These are phyloP conservation scores for Phaffomyces antillensis DNA, from an alignment of 805 yeast genomes.

Conservation along the genomic window DNA sequence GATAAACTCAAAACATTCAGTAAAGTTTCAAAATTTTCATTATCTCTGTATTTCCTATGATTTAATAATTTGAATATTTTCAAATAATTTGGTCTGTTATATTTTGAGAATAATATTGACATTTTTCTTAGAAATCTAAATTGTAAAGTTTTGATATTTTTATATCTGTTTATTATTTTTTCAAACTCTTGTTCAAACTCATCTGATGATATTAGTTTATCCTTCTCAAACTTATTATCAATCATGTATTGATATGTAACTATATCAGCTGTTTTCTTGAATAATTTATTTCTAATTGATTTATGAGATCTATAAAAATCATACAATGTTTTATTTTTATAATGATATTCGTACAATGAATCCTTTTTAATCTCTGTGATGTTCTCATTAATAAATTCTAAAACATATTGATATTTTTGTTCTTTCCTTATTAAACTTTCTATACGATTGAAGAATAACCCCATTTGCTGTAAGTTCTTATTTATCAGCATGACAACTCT, in stretches of 20 bases:
- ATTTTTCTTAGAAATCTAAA: conserved; percentile 2
- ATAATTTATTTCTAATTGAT: conserved; percentile 1
- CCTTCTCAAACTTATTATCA: neutral
- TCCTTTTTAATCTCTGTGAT: neutral
- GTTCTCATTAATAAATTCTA: neutral
- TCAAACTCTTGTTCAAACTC: conserved; percentile 2
- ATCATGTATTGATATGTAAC: conserved; percentile 1
- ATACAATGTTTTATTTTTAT: neutral
- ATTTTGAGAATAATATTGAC: neutral
- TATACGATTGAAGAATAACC: neutral
- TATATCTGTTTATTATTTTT: neutral
- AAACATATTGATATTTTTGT: neutral
- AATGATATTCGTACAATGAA: neutral
- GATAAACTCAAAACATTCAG: conserved; percentile 4
- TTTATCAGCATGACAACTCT: conserved; percentile 4
- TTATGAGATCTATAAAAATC: conserved; percentile 3
- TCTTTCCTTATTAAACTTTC: neutral
- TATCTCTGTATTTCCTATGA: neutral
- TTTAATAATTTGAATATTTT: conserved; percentile 2
- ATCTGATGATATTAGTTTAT: neutral
- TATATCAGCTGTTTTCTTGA: neutral
- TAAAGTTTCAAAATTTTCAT: conserved; percentile 4
- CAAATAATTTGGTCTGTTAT: neutral
- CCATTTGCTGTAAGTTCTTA: neutral
- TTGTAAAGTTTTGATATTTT: neutral